Conservation (phyloP, 495 filamentous ascomycete species). For the Gamarada debralockiae region DNA sequence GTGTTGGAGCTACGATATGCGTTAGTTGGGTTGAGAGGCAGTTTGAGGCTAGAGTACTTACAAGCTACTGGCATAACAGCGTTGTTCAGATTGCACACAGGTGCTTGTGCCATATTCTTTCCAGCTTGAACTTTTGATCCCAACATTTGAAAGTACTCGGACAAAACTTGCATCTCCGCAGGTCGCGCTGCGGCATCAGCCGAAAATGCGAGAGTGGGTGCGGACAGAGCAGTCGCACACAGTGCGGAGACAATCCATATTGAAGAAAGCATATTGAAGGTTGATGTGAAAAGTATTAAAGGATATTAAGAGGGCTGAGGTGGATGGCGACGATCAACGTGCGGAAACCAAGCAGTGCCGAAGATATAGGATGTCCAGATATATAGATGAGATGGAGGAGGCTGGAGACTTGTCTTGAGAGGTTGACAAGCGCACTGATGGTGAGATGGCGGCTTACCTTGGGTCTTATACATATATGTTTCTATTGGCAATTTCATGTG, state of each 20-base stretch:
- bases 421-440: background rate
- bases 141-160: constrained; percentile 52
- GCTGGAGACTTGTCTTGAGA: background rate
- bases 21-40: constrained; percentile 12
- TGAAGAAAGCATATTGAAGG: constrained; percentile 38
- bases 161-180: constrained; percentile 36
- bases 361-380: background rate
- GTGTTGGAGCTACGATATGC: constrained; percentile 28
- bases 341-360: background rate
- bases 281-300: constrained; percentile 17
- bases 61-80: constrained; percentile 38
- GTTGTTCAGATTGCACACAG: constrained; percentile 47
- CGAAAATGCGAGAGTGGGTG: constrained; percentile 36
- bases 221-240: constrained; percentile 38
- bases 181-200: constrained; percentile 30
- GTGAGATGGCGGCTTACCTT: background rate
- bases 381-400: background rate
- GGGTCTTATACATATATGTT: background rate
- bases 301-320: constrained; percentile 26
- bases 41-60: constrained; percentile 26
- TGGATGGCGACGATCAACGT: constrained; percentile 24
- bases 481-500: background rate
- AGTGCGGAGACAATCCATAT: constrained; percentile 42
- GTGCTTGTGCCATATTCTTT: constrained; percentile 31
- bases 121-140: constrained; percentile 41